Percentiles rank a stretch among this genome's conserved stretches.
Evolutionary conservation across 768 basidiomycete species (phyloP).

Genomic region (Macrolepiota albuminosa): DNA sequence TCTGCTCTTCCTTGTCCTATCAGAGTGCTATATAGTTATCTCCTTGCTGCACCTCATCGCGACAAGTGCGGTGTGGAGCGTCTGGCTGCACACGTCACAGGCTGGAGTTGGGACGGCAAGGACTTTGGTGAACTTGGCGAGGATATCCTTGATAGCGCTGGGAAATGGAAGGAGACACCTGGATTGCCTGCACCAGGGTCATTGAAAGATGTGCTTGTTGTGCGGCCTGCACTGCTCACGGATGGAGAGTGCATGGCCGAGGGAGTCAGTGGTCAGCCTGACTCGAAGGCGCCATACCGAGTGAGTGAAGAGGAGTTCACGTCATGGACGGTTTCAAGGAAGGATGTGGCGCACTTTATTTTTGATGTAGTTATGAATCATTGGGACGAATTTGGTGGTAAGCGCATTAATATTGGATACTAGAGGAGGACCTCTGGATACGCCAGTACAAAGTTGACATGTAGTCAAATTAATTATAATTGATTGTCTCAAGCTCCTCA

Average conservation of each 20-base stretch:
- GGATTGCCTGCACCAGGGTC: conserved; percentile 40
- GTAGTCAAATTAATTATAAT: neutral
- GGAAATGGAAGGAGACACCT: conserved; percentile 36
- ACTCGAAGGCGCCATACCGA: conserved; percentile 28
- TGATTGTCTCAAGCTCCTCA: neutral
- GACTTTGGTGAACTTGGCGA: conserved; percentile 32
- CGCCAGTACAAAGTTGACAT: neutral
- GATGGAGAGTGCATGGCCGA: conserved; percentile 49
- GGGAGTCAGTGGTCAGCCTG: conserved; percentile 8
- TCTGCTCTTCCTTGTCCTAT: conserved; percentile 40
- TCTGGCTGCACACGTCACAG: conserved; percentile 41
- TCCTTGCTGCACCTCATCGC: conserved; percentile 42
- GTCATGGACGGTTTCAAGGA: conserved; percentile 53
- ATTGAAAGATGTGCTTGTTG: conserved; percentile 40
- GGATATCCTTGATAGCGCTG: conserved; percentile 36
- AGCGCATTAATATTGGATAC: conserved; percentile 35
- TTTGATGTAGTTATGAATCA: conserved; percentile 38
- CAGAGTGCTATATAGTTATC: conserved; percentile 42
- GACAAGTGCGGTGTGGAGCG: conserved; percentile 64
- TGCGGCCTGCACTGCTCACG: conserved; percentile 56
- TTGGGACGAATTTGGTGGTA: conserved; percentile 53
- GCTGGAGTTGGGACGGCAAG: conserved; percentile 42
- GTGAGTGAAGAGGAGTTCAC: conserved; percentile 38
- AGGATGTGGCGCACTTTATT: conserved; percentile 64
- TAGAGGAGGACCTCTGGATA: neutral